These are phyloP conservation scores for Cladosporium sp. DNA, from an alignment of 2,329 filamentous ascomycete species.

Conservation along the genomic window DNA sequence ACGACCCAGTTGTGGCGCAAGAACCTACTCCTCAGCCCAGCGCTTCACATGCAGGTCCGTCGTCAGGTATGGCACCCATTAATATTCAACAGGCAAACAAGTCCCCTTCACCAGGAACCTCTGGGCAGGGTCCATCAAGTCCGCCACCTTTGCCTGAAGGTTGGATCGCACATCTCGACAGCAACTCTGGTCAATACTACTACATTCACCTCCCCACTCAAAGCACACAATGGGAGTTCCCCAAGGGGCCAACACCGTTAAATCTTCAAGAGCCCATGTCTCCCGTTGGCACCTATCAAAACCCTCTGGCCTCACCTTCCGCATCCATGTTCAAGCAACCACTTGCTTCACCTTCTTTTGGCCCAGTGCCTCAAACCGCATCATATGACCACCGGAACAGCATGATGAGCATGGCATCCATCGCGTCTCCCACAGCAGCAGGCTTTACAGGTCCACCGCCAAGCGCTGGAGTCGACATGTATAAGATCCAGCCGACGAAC, in stretches of 20 bases:
- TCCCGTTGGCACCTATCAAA: constrained; percentile 62
- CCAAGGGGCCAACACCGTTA: constrained; percentile 88
- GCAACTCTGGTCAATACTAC: constrained; percentile 96
- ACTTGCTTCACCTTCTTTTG: constrained; percentile 75
- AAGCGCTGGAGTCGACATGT: constrained; percentile 85
- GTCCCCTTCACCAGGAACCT: constrained; percentile 38
- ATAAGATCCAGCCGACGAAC: constrained; percentile 90
- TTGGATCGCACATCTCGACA: constrained; percentile 96
- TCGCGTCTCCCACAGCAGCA: constrained; percentile 72
- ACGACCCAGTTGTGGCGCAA: constrained; percentile 57
- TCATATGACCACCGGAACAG: constrained; percentile 72
- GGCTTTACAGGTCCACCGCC: constrained; percentile 90
- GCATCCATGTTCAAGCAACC: constrained; percentile 61
- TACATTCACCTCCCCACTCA: constrained; percentile 96
- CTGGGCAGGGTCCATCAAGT: constrained; percentile 66
- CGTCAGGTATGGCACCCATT: constrained; percentile 42
- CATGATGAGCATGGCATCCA: constrained; percentile 76
- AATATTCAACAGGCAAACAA: constrained; percentile 39
- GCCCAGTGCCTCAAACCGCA: constrained; percentile 69
- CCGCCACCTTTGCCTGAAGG: constrained; percentile 94
- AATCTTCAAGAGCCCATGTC: constrained; percentile 84
- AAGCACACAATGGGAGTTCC: constrained; percentile 98
- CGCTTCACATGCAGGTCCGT: constrained; percentile 29
- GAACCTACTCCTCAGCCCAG: constrained; percentile 54
- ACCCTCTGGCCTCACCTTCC: constrained; percentile 46